Evolutionary conservation across 495 filamentous ascomycete genomes (phyloP), one percentile per base, ranked within the genome.

Genomic region (Staphylotrichum longicolle): DNA sequence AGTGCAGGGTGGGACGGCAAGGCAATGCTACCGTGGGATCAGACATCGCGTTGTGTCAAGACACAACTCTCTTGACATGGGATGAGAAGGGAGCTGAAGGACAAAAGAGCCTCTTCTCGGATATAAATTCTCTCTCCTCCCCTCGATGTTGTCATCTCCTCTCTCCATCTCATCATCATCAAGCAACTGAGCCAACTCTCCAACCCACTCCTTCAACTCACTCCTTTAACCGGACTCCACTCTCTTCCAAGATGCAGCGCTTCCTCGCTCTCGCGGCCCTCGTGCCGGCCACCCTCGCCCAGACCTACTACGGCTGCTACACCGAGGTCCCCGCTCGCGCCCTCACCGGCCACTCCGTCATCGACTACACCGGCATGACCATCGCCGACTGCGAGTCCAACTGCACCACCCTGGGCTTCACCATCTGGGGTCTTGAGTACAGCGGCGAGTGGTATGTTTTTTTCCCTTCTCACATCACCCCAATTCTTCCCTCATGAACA

Each of bases 401-500:
- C 35, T 80, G 78, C 62, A 47, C 48, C 4, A 56, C 48, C 41
- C 27, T 37, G 30, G 27, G 6, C n/a, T 70, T 49, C 15, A 1
- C 41, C 11, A 33, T 59, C 40, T 68, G 51, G 40, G 68, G 68
- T 5, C 35, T 66, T 14, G 84, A 91, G 69, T 87, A 86, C 62
- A 81, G 78, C 52, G 63, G 58, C 52, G 63, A 67, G 47, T 65
- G 63, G 63, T 65, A 54, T n/a, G 58, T 20, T n/a, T 27, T 34
- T 33, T 27, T 14, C 35, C 15, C 0, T 14, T 7, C 20, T 1
- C 20, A 27, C 20, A 27, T 27, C 20, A 27, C 20, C 20, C 20
- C 20, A 27, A 20, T 20, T 3, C 3, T 42, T 8, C 35, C 40
- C 40, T n/a, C 34, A 34, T 34, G 34, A 30, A 52, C 27, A 30